Evolutionary conservation across 345 rosid species (phyloP).

Genomic region (Eucalyptus brandiana): DNA sequence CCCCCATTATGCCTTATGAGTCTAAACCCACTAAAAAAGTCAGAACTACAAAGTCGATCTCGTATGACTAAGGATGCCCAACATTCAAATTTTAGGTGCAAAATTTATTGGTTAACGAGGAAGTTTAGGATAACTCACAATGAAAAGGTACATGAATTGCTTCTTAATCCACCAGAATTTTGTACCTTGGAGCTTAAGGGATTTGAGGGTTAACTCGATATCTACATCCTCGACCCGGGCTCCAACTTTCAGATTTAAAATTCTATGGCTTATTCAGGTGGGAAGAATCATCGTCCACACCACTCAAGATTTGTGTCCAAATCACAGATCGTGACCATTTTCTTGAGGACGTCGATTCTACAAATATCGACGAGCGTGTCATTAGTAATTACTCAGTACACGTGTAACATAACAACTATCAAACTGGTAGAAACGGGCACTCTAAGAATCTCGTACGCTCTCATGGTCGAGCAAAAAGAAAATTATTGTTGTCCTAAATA

Average conservation of each 20-base stretch:
- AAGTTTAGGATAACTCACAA: not conserved
- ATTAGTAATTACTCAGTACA: not conserved
- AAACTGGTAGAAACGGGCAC: not conserved
- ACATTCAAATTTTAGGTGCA: not conserved
- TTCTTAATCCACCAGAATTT: not conserved
- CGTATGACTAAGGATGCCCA: fast-evolving
- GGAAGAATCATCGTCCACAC: not conserved
- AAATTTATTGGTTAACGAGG: not conserved
- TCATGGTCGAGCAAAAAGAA: not conserved
- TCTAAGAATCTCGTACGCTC: not conserved
- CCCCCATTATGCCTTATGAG: not conserved
- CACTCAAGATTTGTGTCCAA: not conserved
- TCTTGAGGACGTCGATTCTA: not conserved
- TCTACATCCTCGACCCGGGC: not conserved
- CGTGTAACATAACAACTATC: not conserved
- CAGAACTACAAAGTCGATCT: not conserved
- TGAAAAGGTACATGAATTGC: not conserved
- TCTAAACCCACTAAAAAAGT: not conserved
- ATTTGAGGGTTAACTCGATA: not conserved
- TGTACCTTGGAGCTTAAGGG: not conserved
- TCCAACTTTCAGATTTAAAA: not conserved
- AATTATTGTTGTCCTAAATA: not conserved
- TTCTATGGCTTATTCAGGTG: not conserved
- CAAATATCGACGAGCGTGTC: not conserved
- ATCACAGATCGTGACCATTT: not conserved